These are phyloP conservation scores for Dissophora ornata DNA, from an alignment of 192 early-diverging fungal species.

Conservation along the genomic window DNA sequence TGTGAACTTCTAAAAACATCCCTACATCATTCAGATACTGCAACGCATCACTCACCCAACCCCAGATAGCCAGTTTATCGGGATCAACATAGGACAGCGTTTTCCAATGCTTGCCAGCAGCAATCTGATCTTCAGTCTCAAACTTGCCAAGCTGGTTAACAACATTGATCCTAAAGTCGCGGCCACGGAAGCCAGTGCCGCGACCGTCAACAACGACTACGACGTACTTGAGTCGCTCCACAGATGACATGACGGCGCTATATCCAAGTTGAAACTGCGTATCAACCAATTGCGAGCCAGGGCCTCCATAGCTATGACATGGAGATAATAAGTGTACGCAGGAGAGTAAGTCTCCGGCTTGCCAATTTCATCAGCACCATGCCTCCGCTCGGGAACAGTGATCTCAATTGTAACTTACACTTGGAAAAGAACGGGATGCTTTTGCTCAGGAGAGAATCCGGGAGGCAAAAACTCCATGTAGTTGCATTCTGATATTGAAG, in stretches of 20 bases:
- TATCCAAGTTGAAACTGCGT: constrained; percentile 76
- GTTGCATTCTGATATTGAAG: constrained; percentile 71
- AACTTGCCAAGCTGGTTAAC: constrained; percentile 80
- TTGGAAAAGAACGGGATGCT: constrained; percentile 89
- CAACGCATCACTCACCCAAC: constrained; percentile 72
- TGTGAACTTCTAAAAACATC: no score
- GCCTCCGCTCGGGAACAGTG: no score
- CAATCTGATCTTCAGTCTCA: constrained; percentile 90
- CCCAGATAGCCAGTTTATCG: constrained; percentile 90
- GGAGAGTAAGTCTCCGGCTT: no score
- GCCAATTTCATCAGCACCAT: no score
- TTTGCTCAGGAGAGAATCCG: constrained; percentile 76
- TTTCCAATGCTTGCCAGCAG: constrained; percentile 79
- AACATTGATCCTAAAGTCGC: constrained; percentile 81
- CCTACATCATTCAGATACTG: no score
- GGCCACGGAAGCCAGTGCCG: constrained; percentile 89
- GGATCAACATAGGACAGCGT: constrained; percentile 81
- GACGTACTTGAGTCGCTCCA: constrained; percentile 68
- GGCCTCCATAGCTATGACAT: constrained; percentile 81
- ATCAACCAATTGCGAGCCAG: constrained; percentile 85
- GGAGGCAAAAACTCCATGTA: constrained; percentile 84
- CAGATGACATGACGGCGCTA: constrained; percentile 73
- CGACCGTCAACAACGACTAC: constrained; percentile 86
- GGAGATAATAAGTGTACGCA: neutral
- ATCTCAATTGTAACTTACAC: constrained; percentile 48